A percentile compares a stretch with the other conserved stretches of the same genome.
Evolutionary conservation across 345 rosid species (phyloP).

Genomic region (Aquilaria sinensis): DNA sequence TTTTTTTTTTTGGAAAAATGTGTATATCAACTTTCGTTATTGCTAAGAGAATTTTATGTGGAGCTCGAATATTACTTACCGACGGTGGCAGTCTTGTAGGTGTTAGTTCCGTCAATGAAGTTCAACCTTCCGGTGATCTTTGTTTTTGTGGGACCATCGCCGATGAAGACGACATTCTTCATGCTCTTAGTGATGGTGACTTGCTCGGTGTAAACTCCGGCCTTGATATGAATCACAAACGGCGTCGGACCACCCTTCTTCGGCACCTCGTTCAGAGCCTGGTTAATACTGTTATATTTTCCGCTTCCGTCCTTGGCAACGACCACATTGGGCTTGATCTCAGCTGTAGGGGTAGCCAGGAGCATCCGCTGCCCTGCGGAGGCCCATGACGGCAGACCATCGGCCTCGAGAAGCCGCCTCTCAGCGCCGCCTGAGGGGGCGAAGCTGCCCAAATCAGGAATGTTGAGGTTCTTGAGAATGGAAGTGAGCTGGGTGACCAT

Average conservation of each 20-base stretch:
- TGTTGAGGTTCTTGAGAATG: slow-evolving; percentile 20
- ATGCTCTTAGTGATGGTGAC: slow-evolving; percentile 26
- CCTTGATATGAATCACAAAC: slow-evolving; percentile 61
- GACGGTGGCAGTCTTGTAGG: slow-evolving; percentile 51
- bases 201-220: slow-evolving; percentile 59
- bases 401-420: slow-evolving; percentile 28
- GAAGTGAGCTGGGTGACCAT: slow-evolving; percentile 43
- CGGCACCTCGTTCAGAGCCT: slow-evolving; percentile 49
- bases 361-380: slow-evolving; percentile 24
- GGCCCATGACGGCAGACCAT: slow-evolving; percentile 48
- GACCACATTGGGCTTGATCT: slow-evolving; percentile 34
- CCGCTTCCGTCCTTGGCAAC: slow-evolving; percentile 80
- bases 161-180: slow-evolving; percentile 46
- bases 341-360: slow-evolving; percentile 18
- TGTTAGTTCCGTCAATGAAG: slow-evolving; percentile 35
- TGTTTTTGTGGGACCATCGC: slow-evolving; percentile 73
- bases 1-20: neutral
- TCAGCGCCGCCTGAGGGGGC: slow-evolving; percentile 8
- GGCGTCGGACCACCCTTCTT: slow-evolving; percentile 14
- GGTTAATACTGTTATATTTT: slow-evolving; percentile 45
- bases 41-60: too few relatives aligned
- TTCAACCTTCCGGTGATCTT: slow-evolving; percentile 47
- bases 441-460: slow-evolving; percentile 10
- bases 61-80: slow-evolving; percentile 25
- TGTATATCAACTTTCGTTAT: too few relatives aligned